Evolutionary conservation across 495 filamentous ascomycete genomes (phyloP).

Genomic region (Clohesyomyces aquaticus): DNA sequence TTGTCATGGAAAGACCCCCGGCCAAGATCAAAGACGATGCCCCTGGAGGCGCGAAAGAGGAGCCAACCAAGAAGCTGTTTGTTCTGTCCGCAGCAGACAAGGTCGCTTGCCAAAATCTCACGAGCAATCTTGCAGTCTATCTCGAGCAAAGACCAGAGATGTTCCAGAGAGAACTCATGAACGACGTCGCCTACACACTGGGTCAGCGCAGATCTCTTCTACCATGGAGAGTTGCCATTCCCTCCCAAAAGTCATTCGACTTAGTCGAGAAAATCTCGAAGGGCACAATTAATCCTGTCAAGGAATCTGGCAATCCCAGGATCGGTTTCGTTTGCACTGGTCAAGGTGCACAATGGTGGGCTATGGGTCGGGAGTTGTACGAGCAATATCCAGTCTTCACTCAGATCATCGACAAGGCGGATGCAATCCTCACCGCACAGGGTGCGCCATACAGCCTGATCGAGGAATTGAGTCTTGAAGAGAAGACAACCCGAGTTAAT

Average conservation of each 20-base stretch:
- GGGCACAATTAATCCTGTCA: conserved; percentile 7
- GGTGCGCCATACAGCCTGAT: conserved; percentile 34
- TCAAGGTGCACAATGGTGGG: conserved; percentile 50
- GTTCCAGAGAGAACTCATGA: conserved; percentile 22
- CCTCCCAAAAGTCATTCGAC: not conserved
- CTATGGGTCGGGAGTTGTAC: conserved; percentile 47
- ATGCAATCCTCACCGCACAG: conserved; percentile 9
- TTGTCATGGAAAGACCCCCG: conserved; percentile 33
- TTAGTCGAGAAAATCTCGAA: conserved; percentile 21
- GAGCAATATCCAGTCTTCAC: conserved; percentile 17
- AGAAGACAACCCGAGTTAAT: conserved; percentile 31
- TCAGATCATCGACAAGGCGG: conserved; percentile 8
- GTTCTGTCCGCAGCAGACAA: conserved; percentile 16
- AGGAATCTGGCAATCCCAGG: conserved; percentile 10
- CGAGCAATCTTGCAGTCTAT: conserved; percentile 8
- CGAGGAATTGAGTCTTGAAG: conserved; percentile 21
- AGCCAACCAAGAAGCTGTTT: conserved; percentile 10
- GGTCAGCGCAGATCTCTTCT: conserved; percentile 15
- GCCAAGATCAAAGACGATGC: conserved; percentile 15
- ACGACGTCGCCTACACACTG: conserved; percentile 23
- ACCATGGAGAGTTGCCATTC: conserved; percentile 15
- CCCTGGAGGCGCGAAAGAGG: too few species aligned
- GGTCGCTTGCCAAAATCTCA: not conserved
- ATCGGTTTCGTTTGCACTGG: conserved; percentile 50
- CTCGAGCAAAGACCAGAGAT: conserved; percentile 23